Evolutionary conservation across 169 alveolate genomes (phyloP).

Genomic region (Eimeria brunetti): DNA sequence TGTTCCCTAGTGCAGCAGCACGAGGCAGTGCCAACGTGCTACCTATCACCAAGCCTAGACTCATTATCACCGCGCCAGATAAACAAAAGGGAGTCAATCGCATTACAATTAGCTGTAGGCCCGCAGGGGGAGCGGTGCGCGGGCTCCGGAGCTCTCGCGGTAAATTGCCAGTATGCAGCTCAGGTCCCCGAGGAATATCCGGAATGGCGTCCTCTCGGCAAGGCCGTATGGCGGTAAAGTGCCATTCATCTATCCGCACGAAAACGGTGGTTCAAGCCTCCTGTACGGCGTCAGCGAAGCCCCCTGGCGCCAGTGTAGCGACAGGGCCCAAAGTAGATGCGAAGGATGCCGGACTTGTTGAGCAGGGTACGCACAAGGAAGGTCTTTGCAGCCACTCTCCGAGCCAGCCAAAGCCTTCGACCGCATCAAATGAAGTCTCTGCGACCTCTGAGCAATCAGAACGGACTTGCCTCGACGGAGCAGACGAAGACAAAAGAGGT

Average conservation of each 20-base stretch:
- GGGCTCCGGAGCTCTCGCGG: slow-evolving; percentile 44
- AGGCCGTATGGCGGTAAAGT: background rate
- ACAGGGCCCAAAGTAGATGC: slow-evolving; percentile 2
- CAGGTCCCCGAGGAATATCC: slow-evolving; percentile 12
- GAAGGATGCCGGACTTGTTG: background rate
- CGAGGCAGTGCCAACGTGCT: slow-evolving; percentile 8
- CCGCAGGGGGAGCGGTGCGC: slow-evolving; percentile 6
- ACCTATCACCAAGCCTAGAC: slow-evolving; percentile 23
- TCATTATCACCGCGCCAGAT: background rate
- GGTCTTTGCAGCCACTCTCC: background rate
- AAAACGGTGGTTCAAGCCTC: background rate
- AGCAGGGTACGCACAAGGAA: background rate
- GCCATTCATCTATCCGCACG: slow-evolving; percentile 1
- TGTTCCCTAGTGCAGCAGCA: slow-evolving; percentile 24
- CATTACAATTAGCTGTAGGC: slow-evolving; percentile 16
- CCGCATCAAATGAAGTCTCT: background rate
- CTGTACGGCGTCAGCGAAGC: background rate
- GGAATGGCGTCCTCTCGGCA: slow-evolving; percentile 23
- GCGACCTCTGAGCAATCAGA: background rate
- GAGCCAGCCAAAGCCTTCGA: background rate
- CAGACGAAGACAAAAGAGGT: background rate
- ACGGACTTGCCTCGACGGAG: background rate
- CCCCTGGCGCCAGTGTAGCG: background rate
- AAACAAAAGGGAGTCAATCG: background rate
- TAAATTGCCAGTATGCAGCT: background rate